Evolutionary conservation across 2,329 filamentous ascomycete genomes (phyloP), one percentile per base, ranked within the genome.

Genomic region (Colletotrichum godetiae): DNA sequence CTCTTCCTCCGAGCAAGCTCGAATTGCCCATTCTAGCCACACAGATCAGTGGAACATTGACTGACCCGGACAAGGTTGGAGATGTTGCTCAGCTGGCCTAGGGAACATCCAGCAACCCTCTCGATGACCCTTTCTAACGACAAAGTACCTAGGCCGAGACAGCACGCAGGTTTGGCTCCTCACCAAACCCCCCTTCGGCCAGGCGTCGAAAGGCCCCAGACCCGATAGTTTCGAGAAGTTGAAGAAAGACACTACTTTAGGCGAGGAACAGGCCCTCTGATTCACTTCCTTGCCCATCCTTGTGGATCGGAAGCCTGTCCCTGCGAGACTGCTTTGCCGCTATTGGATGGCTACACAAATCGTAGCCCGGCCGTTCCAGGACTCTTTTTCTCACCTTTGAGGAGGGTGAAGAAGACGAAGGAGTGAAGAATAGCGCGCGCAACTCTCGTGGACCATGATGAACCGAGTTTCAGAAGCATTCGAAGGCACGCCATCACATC

Each of bases 151-250:
- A 3, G 19, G 42, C 42, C 42, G 42, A 49, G 19, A 19, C 42
- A 49, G 42, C 15, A 49, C 19, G 42, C 10, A 2, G 7, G 19
- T 46, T 46, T 46, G 15, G 42, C 19, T 49, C 42, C 19, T n/a
- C 42, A 10, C 4, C 42, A 11, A 49, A 15, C 42, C 19, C 19
- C 42, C 42, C 42, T 49, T 49, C 19, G 10, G 1, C 42, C 42
- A 49, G 42, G 42, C 42, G 42, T n/a, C 29, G 27, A 31, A 31
- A 35, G 13, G 22, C 64, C 35, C 57, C 29, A 15, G 19, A 19
- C 15, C 31, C 49, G 31, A 31, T 31, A 58, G 64, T 52, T 59
- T 68, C 65, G 53, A 58, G 65, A 72, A 59, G 65, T 46, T 42
- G 52, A 42, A 53, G 57, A 42, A 58, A n/a, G 24, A n/a, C 13